Evolutionary conservation across 805 yeast genomes (phyloP), one percentile per base, ranked within the genome.

Genomic region (Yarrowia sp.): DNA sequence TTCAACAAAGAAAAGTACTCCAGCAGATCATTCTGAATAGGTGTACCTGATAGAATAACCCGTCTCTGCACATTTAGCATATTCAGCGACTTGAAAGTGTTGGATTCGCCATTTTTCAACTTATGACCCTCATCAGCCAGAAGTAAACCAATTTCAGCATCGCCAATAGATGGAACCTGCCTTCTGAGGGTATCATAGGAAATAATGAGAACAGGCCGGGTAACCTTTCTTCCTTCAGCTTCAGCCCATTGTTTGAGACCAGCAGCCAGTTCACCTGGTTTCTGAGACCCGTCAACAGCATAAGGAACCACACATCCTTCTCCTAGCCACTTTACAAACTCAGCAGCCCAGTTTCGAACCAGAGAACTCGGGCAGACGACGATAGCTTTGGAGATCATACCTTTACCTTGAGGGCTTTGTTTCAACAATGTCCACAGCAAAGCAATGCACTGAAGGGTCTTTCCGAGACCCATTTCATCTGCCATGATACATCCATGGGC

Each of bases 401-500:
- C 85, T 9, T 86, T 85, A 6, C 90, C 90, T 63, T 92, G 83
- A 1, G 98, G 98, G 8, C 96, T 87, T 74, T 93, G 99, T 67
- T 84, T 84, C 57, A 93, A 79, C 57, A 93, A 74, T 0, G 98
- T 93, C 98, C 98, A 93, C 89, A 92, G 82, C 36, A 93, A 79
- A 0, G 97, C 81, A 38, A 93, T 82, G 74, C 98, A 93, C 74
- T 91, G 97, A 31, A 91, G 79, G 0, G 97, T 91, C 73, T 91
- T 91, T 31, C 97, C 97, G 43, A 91, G 79, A 4, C 97, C 98
- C 98, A 92, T 92, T 75, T 90, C 98, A 77, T 92, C 98, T 0
- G 98, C 98, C 98, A 93, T 93, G 60, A 93, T 93, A 73, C 98
- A 93, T 2, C 99, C 99, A 71, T 88, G 85, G 0, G 98, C 98